Conservation (phyloP, 768 basidiomycete species). For the Kwoniella sp. region DNA sequence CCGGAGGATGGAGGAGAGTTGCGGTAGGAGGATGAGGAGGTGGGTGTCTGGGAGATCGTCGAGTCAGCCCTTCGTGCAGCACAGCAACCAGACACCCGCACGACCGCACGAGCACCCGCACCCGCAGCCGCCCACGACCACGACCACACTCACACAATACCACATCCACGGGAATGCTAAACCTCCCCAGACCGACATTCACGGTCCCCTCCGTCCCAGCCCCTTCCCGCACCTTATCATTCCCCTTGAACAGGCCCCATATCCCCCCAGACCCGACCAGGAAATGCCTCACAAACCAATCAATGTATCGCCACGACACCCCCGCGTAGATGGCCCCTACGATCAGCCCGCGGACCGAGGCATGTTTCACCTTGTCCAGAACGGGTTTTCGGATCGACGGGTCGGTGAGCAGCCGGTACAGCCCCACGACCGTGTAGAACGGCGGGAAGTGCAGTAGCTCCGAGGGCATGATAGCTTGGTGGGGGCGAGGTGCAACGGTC, state of each 20-base stretch:
- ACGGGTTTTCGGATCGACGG: constrained; percentile 64
- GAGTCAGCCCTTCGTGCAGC: not conserved
- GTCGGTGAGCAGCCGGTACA: constrained; percentile 76
- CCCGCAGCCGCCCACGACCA: too few relatives aligned
- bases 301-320: constrained; percentile 68
- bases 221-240: constrained; percentile 13
- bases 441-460: constrained; percentile 67
- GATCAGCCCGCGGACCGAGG: constrained; percentile 62
- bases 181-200: constrained; percentile 20
- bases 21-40: constrained; percentile 65
- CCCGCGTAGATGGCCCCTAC: constrained; percentile 63
- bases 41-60: constrained; percentile 66
- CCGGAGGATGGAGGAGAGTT: constrained; percentile 67
- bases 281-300: constrained; percentile 44
- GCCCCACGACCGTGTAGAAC: constrained; percentile 76
- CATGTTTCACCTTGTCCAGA: constrained; percentile 78
- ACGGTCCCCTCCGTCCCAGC: constrained; percentile 20
- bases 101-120: too few relatives aligned
- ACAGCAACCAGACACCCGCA: too few relatives aligned
- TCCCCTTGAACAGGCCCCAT: constrained; percentile 22
- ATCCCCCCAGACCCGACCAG: constrained; percentile 25
- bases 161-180: constrained; percentile 25
- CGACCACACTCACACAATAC: constrained; percentile 31
- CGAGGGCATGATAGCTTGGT: too few relatives aligned
- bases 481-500: too few relatives aligned